Evolutionary conservation across 148 eudicot genomes (phyloP).

Genomic region (Salicornia ramosissima): DNA sequence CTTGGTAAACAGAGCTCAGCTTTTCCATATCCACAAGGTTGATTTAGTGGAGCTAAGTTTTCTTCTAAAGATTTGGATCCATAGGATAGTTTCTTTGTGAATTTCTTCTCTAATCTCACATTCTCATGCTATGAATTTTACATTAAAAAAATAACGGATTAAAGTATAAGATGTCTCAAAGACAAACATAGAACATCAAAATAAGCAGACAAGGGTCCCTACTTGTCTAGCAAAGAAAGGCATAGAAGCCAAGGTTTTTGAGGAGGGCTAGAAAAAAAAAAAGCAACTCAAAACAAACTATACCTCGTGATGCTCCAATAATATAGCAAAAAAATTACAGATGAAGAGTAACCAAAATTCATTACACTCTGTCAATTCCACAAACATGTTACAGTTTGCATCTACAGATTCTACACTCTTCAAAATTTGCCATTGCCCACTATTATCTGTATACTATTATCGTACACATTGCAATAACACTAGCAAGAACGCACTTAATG

Average conservation of each 20-base stretch:
- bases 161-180: background rate
- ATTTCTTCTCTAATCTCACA: background rate
- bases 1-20: slow-evolving; percentile 3
- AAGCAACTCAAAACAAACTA: slow-evolving; percentile 21
- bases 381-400: no score
- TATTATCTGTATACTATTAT: no score
- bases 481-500: no score
- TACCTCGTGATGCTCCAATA: slow-evolving; percentile 22
- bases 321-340: slow-evolving; percentile 15
- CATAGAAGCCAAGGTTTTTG: slow-evolving; percentile 14
- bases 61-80: background rate
- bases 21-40: slow-evolving; percentile 16
- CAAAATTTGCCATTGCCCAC: no score
- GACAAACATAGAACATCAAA: slow-evolving; percentile 21
- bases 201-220: slow-evolving; percentile 35
- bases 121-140: background rate
- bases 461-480: no score
- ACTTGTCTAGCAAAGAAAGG: slow-evolving; percentile 26
- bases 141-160: background rate
- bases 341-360: slow-evolving; percentile 13
- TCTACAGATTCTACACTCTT: no score
- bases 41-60: slow-evolving; percentile 21
- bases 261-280: slow-evolving; percentile 23
- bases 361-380: slow-evolving; percentile 7
- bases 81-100: background rate